A percentile compares a stretch with the other conserved stretches of the same genome.
These are phyloP conservation scores for Nasturtium officinale DNA, from an alignment of 345 rosid genomes.

Conservation along the genomic window DNA sequence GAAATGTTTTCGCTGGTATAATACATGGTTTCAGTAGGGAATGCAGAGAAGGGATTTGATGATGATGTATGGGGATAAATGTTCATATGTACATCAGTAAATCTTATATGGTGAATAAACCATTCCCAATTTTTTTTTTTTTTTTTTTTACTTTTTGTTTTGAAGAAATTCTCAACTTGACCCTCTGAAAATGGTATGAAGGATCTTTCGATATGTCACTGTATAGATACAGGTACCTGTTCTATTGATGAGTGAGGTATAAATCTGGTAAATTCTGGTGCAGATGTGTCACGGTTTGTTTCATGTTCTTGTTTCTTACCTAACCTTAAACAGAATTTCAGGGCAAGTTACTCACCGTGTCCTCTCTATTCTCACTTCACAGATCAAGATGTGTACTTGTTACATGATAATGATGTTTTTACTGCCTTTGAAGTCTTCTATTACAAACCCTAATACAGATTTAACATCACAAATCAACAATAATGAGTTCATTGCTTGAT, in stretches of 20 bases:
- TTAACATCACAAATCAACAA: conserved; percentile 6
- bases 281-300: conserved; percentile 30
- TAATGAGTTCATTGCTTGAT: conserved; percentile 8
- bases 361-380: conserved; percentile 11
- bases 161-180: background rate
- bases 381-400: conserved; percentile 2
- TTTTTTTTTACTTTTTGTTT: background rate
- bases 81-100: conserved; percentile 39
- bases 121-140: conserved; percentile 23
- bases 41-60: conserved; percentile 2
- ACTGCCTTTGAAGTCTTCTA: background rate
- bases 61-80: conserved; percentile 33
- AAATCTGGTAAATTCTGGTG: conserved; percentile 35
- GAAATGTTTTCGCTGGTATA: conserved; percentile 27
- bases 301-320: conserved; percentile 39
- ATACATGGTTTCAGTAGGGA: conserved; percentile 18
- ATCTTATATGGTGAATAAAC: conserved; percentile 37
- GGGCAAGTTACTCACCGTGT: conserved; percentile 20
- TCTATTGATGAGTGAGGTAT: conserved; percentile 4
- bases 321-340: conserved; percentile 36
- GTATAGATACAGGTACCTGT: conserved; percentile 16
- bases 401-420: background rate
- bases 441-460: background rate
- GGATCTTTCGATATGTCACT: conserved; percentile 11
- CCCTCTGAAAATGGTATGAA: conserved; percentile 8